These are phyloP conservation scores for Blastobotrys aristatus DNA, from an alignment of 1,139 yeast genomes.

Conservation along the genomic window DNA sequence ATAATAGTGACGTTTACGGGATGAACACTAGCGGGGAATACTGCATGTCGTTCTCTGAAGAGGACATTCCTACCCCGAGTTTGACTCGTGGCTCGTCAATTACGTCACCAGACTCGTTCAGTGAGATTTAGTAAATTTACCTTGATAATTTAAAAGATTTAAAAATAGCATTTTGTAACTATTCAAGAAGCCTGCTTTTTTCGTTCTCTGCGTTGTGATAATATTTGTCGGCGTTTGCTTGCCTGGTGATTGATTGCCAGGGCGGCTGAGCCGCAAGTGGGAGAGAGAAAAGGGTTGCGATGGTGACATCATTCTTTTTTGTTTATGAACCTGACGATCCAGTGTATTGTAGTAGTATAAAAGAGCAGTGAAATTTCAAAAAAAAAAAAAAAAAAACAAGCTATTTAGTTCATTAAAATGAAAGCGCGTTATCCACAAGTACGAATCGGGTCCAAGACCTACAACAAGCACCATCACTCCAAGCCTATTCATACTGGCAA, in stretches of 20 bases:
- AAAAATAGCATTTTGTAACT: too few species aligned
- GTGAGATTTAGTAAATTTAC: not conserved
- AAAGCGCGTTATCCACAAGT: conserved; percentile 3
- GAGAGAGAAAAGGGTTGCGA: not conserved
- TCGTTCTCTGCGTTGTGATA: not conserved
- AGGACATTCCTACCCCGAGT: conserved; percentile 14
- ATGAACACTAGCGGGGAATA: conserved; percentile 8
- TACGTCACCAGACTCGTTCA: conserved; percentile 2
- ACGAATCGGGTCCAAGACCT: conserved; percentile 2
- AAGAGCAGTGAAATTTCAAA: not conserved
- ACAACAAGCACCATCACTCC: conserved; percentile 4
- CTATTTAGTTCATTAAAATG: too few species aligned
- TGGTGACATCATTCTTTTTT: not conserved
- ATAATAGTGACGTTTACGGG: conserved; percentile 14
- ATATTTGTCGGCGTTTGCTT: too few species aligned
- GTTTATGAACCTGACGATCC: not conserved
- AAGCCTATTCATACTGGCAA: conserved; percentile 1
- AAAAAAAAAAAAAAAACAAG: not conserved
- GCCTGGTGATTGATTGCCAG: too few species aligned
- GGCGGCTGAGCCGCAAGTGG: not conserved
- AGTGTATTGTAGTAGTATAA: not conserved
- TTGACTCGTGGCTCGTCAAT: conserved; percentile 12
- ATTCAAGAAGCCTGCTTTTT: too few species aligned
- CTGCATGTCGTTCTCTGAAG: conserved; percentile 3
- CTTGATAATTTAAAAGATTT: not conserved